Evolutionary conservation across 352 stramenopile species (phyloP).

Genomic region (Globisporangium acanthophoron): DNA sequence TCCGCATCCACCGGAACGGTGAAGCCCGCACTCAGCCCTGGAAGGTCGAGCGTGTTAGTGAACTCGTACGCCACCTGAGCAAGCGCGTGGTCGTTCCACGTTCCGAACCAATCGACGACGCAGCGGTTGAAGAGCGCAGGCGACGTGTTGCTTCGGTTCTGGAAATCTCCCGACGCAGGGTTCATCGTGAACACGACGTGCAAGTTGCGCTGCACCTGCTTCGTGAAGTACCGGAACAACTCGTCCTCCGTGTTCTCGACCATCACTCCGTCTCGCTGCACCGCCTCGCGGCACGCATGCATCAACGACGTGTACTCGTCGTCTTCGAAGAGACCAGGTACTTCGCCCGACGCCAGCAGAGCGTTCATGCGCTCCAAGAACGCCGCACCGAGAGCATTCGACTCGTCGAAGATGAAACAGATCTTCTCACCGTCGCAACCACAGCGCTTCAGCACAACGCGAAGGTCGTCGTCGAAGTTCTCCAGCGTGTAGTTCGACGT

Average conservation of each 20-base stretch:
- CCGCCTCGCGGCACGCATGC: constrained; percentile 91
- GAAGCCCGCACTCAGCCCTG: constrained; percentile 75
- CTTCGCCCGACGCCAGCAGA: constrained; percentile 98
- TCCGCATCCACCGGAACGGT: constrained; percentile 38
- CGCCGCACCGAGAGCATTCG: constrained; percentile 96
- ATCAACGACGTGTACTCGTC: constrained; percentile 98
- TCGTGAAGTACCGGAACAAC: constrained; percentile 96
- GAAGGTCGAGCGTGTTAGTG: constrained; percentile 93
- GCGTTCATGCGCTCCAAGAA: constrained; percentile 99
- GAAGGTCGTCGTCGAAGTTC: constrained; percentile 99
- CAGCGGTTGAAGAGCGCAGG: constrained; percentile 99
- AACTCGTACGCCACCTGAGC: constrained; percentile 98
- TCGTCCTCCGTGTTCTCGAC: constrained; percentile 94
- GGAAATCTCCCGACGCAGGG: constrained; percentile 95
- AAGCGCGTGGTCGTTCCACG: constrained; percentile 97
- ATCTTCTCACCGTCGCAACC: constrained; percentile 99
- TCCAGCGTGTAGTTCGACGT: constrained; percentile 98
- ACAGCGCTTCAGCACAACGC: constrained; percentile 95
- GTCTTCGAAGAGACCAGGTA: constrained; percentile 99
- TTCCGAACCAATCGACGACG: constrained; percentile 99
- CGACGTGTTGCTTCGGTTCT: constrained; percentile 96
- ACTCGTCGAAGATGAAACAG: constrained; percentile 99
- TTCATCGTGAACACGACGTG: constrained; percentile 99
- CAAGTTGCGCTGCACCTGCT: constrained; percentile 97
- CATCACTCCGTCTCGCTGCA: constrained; percentile 88